phyloP scores from a whole-genome alignment of 164 flowering plant genomes.

The Liquidambar formosana region DNA sequence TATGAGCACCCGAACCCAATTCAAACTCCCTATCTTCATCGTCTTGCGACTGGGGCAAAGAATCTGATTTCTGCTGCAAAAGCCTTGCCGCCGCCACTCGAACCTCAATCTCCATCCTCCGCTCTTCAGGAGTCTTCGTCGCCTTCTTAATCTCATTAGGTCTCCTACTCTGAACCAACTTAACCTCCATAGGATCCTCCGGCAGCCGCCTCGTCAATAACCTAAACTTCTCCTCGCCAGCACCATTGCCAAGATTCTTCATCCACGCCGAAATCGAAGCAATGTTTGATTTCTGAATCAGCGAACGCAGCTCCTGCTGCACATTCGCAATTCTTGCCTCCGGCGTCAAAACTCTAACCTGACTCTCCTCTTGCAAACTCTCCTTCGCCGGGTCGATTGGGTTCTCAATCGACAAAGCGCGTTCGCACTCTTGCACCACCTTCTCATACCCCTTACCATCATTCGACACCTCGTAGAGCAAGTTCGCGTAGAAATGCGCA shows the following conservation, averaged over 20 bases:
- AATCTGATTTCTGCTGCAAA: conserved; percentile 84
- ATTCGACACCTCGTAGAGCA: conserved; percentile 74
- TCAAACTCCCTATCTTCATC: conserved; percentile 47
- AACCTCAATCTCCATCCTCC: conserved; percentile 95
- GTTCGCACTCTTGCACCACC: conserved; percentile 81
- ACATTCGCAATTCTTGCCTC: conserved; percentile 67
- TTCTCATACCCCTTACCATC: conserved; percentile 83
- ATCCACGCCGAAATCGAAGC: conserved; percentile 87
- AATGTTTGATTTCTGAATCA: conserved; percentile 77
- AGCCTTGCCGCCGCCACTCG: conserved; percentile 95
- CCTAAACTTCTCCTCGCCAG: conserved; percentile 87
- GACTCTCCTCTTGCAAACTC: conserved; percentile 82
- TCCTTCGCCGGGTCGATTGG: conserved; percentile 91
- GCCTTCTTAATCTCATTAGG: conserved; percentile 97
- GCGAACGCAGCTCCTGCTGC: conserved; percentile 60
- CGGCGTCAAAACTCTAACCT: conserved; percentile 48
- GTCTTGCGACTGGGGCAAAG: conserved; percentile 30
- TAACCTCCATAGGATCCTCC: conserved; percentile 91
- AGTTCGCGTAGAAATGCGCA: conserved; percentile 80
- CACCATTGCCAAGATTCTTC: conserved; percentile 60
- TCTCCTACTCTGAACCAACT: conserved; percentile 60
- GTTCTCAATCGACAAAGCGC: conserved; percentile 65
- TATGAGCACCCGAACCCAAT: conserved; percentile 38
- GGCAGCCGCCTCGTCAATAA: conserved; percentile 61
- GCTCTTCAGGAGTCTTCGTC: conserved; percentile 86